These are phyloP conservation scores for Aspergillus saccharolyticus DNA, from an alignment of 495 filamentous ascomycete genomes.

Conservation along the genomic window DNA sequence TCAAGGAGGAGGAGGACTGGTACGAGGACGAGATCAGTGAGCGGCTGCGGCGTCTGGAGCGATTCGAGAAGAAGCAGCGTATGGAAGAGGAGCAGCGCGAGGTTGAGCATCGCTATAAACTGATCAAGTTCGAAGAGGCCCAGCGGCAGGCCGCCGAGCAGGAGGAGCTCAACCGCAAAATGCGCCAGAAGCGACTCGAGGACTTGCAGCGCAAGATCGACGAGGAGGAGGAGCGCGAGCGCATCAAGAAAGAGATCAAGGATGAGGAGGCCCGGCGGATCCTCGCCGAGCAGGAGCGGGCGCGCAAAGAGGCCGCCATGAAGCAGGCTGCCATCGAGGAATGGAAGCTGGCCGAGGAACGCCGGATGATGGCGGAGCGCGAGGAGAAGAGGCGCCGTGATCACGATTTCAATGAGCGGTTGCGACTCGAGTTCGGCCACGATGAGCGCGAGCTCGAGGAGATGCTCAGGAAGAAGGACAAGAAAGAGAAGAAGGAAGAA, in stretches of 20 bases:
- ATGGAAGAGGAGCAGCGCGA: constrained; percentile 28
- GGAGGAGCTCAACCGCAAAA: constrained; percentile 15
- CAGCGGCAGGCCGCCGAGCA: constrained; percentile 29
- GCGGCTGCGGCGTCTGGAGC: constrained; percentile 28
- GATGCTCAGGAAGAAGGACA: constrained; percentile 53
- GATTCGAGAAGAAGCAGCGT: constrained; percentile 30
- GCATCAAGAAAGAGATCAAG: constrained; percentile 32
- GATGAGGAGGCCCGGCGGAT: constrained; percentile 32
- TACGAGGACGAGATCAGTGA: constrained; percentile 38
- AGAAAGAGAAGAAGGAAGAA: constrained; percentile 44
- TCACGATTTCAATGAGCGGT: constrained; percentile 41
- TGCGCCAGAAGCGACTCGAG: constrained; percentile 21
- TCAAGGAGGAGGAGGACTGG: constrained; percentile 32
- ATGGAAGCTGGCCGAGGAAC: constrained; percentile 51
- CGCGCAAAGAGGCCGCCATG: constrained; percentile 45
- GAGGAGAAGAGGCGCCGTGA: constrained; percentile 40
- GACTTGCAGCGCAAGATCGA: constrained; percentile 37
- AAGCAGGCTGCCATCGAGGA: constrained; percentile 51
- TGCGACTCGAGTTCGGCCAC: constrained; percentile 36
- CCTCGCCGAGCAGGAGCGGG: constrained; percentile 36
- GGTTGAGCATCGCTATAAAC: constrained; percentile 26
- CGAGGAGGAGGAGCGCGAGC: constrained; percentile 41
- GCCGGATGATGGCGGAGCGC: constrained; percentile 20
- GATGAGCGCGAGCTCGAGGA: constrained; percentile 48
- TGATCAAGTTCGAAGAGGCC: constrained; percentile 30